Evolutionary conservation across 805 yeast genomes (phyloP).

Genomic region (Saccharomycopsis capsularis): DNA sequence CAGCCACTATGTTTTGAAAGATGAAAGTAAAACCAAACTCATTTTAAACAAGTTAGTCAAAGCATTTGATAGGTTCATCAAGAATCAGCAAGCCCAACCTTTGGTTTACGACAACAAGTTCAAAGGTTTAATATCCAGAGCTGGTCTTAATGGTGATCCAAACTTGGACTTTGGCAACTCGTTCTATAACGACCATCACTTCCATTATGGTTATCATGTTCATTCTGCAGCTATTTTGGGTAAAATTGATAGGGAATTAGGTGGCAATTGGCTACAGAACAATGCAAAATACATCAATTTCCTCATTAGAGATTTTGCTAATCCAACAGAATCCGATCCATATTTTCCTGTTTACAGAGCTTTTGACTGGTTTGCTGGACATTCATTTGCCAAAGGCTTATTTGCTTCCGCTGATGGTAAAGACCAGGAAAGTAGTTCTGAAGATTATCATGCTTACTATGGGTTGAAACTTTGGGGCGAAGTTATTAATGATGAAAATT

Average conservation of each 20-base stretch:
- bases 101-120: constrained; percentile 72
- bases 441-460: constrained; percentile 65
- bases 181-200: constrained; percentile 68
- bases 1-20: constrained; percentile 56
- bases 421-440: constrained; percentile 68
- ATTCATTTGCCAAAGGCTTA: constrained; percentile 73
- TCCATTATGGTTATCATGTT: constrained; percentile 69
- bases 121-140: constrained; percentile 72
- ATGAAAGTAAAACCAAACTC: constrained; percentile 41
- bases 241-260: constrained; percentile 41
- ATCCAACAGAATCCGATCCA: constrained; percentile 46
- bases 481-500: constrained; percentile 43
- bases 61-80: constrained; percentile 64
- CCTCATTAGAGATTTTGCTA: constrained; percentile 61
- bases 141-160: constrained; percentile 42
- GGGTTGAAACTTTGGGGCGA: constrained; percentile 62
- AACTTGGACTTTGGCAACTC: constrained; percentile 68
- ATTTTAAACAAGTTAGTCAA: constrained; percentile 53
- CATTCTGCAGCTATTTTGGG: constrained; percentile 64
- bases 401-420: constrained; percentile 68
- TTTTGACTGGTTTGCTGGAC: constrained; percentile 73
- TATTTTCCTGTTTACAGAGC: constrained; percentile 61
- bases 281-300: constrained; percentile 47
- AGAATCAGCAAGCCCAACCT: constrained; percentile 64
- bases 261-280: constrained; percentile 47